Base-by-base conservation (phyloP, 352 stramenopile genomes). In the Globisporangium heterothallicum region DNA sequence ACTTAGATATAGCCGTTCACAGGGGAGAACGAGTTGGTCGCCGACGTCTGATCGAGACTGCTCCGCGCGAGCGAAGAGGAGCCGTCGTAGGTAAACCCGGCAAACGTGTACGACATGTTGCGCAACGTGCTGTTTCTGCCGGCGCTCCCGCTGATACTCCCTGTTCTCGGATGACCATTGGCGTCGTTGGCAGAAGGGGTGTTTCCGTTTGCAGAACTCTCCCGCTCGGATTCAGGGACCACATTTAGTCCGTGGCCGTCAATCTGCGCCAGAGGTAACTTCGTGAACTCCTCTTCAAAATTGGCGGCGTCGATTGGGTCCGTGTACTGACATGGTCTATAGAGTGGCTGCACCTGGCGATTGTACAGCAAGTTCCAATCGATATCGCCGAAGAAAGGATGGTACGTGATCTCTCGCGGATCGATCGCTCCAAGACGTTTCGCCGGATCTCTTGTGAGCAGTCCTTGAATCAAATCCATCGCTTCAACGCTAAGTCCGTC, bases 391-490 rank as follows among this genome's bases (percentile, higher is more conserved):
- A 91, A 93, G 61, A 93, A 93, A 10, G 82, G 72, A 56, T 93
- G 82, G 49, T 87, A 85, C 35, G 79, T 88, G 53, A 93, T 84
- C 56, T 90, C 79, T 44, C 75, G 72, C 30, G 78, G 75, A 46
- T 87, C 78, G 29, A 83, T 78, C 26, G 82, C 77, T 19, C 96
- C 95, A 13, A 99, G 74, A 9, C 96, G 85, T 66, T 89, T 86
- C 25, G 82, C 76, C 47, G 94, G 90, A 45, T 98, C 85, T 52
- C 97, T 94, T 32, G 82, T 91, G 1, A 99, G 75, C 29, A 99
- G 59, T 2, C 82, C 82, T 42, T 86, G 74, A 55, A 92, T 90
- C 2, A 92, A 55, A 43, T 87, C 76, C 76, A 90, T 90, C 6
- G 82, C 77, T 29, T 88, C 69, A 12, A 56, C 61, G 21, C 66